Percentiles rank a stretch among this genome's conserved stretches.
phyloP scores from a whole-genome alignment of 1,139 yeast genomes.

The Insectozyma bohioensis region DNA sequence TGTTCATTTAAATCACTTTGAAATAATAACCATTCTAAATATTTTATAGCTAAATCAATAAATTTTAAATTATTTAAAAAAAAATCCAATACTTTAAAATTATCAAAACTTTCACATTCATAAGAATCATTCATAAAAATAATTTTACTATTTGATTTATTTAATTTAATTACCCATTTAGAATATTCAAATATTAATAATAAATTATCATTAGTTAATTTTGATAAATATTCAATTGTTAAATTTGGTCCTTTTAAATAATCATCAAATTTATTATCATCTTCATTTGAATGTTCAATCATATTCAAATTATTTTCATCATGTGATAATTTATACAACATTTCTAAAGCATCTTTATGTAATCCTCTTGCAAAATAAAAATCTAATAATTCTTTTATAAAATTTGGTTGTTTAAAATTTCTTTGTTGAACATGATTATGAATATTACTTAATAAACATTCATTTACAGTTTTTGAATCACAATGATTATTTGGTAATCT shows the following conservation, averaged over 20 bases:
- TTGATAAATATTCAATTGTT: slow-evolving; percentile 66
- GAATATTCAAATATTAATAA: slow-evolving; percentile 61
- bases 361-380: slow-evolving; percentile 65
- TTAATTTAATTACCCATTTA: slow-evolving; percentile 48
- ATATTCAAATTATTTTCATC: slow-evolving; percentile 22
- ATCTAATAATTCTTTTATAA: slow-evolving; percentile 72
- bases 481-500: slow-evolving; percentile 73
- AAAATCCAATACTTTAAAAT: slow-evolving; percentile 52
- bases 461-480: slow-evolving; percentile 61
- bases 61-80: slow-evolving; percentile 26
- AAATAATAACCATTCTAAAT: slow-evolving; percentile 57
- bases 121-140: slow-evolving; percentile 70
- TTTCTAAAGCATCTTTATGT: slow-evolving; percentile 67
- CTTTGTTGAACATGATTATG: slow-evolving; percentile 30
- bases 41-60: slow-evolving; percentile 44
- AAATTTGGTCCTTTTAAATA: slow-evolving; percentile 44
- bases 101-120: slow-evolving; percentile 61
- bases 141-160: slow-evolving; percentile 27
- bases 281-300: slow-evolving; percentile 16
- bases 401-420: slow-evolving; percentile 27
- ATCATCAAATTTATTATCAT: slow-evolving; percentile 19
- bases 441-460: slow-evolving; percentile 40
- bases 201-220: slow-evolving; percentile 51
- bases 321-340: slow-evolving; percentile 46
- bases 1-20: slow-evolving; percentile 46